These are phyloP conservation scores for Pseudogymnoascus pannorum DNA, from an alignment of 2,329 filamentous ascomycete species.

Conservation along the genomic window DNA sequence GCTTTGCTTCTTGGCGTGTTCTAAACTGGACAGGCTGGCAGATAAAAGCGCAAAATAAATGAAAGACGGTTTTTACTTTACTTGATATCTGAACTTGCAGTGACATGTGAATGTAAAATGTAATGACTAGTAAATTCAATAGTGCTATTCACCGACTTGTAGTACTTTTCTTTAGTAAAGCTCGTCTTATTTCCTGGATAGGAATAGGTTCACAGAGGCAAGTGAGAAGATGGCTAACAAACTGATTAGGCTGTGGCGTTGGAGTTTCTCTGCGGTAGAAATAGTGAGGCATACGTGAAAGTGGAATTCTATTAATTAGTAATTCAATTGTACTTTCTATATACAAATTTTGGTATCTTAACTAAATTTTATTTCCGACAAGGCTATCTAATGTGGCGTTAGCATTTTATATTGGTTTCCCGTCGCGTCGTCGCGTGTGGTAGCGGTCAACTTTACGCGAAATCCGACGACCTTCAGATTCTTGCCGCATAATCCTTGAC, in stretches of 20 bases:
- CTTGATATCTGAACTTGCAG: neutral
- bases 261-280: neutral
- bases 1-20: slow-evolving; percentile 8
- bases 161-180: neutral
- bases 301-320: neutral
- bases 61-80: slow-evolving; percentile 5
- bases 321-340: neutral
- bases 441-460: slow-evolving; percentile 8
- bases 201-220: too few species aligned
- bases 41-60: neutral
- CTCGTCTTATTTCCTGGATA: neutral
- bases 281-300: neutral
- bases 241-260: neutral
- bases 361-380: neutral
- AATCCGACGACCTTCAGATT: slow-evolving; percentile 4
- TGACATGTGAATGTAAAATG: neutral
- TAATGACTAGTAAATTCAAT: neutral
- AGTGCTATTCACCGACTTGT: neutral
- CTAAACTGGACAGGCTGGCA: slow-evolving; percentile 4
- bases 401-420: neutral
- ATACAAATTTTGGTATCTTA: neutral
- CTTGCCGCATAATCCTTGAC: slow-evolving; percentile 8
- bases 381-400: neutral
- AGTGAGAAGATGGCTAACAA: neutral
- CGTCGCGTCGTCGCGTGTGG: slow-evolving; percentile 8